These are phyloP conservation scores for Sphagnurus paluster DNA, from an alignment of 1,284 basidiomycete genomes.

Conservation along the genomic window DNA sequence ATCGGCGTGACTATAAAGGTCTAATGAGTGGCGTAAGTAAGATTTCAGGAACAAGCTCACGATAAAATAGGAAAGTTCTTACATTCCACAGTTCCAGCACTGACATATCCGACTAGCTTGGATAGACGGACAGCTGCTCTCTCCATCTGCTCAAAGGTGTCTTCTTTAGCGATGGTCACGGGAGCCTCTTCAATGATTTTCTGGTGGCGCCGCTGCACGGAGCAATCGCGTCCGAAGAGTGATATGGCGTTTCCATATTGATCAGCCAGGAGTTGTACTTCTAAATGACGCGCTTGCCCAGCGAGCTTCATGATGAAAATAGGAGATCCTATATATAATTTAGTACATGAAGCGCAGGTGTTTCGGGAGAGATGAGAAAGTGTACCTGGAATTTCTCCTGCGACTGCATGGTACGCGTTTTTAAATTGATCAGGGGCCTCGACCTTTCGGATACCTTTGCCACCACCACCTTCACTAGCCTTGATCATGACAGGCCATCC, in stretches of 20 bases:
- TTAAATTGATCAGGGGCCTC: slow-evolving; percentile 86
- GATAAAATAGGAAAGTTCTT: slow-evolving; percentile 29
- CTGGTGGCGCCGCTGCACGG: slow-evolving; percentile 98
- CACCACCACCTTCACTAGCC: slow-evolving; percentile 98
- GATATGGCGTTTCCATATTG: slow-evolving; percentile 99
- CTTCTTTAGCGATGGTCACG: slow-evolving; percentile 92
- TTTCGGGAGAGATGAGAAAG: too few species aligned
- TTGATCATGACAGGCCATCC: slow-evolving; percentile 99
- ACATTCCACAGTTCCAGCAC: slow-evolving; percentile 99
- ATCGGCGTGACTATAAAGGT: slow-evolving; percentile 94
- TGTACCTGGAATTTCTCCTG: slow-evolving; percentile 94
- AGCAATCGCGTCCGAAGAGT: slow-evolving; percentile 98
- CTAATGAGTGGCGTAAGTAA: slow-evolving; percentile 36
- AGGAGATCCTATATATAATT: slow-evolving; percentile 98
- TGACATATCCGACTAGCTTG: slow-evolving; percentile 98
- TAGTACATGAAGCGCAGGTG: too few species aligned
- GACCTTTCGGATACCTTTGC: slow-evolving; percentile 97
- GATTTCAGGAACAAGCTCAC: background rate
- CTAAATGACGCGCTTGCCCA: slow-evolving; percentile 94
- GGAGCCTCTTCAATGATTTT: slow-evolving; percentile 99
- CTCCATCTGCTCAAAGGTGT: slow-evolving; percentile 96
- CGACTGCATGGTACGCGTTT: slow-evolving; percentile 91
- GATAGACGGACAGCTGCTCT: slow-evolving; percentile 96
- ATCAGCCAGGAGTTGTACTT: slow-evolving; percentile 94
- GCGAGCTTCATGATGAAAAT: slow-evolving; percentile 99